Base-by-base conservation (phyloP, 345 rosid species). In the Brassica rapa region DNA sequence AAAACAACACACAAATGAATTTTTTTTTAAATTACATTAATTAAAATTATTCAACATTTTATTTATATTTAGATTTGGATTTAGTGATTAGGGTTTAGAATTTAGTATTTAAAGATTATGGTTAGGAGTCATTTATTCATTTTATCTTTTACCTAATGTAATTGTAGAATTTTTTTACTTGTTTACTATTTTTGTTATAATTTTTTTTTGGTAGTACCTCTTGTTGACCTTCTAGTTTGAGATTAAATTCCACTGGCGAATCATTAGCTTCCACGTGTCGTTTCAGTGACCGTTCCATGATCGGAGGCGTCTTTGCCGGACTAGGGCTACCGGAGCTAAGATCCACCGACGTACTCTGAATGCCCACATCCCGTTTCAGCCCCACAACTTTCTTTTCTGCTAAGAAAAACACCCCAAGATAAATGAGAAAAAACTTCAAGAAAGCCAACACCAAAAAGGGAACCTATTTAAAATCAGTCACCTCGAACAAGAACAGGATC, bases 251-350 rank as follows among this genome's bases (percentile, higher is more conserved):
- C 29, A 59, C 61, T 0, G 73, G 70, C 70, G 93, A 86, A 33
- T 88, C 93, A 74, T 71, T 86, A 62, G 65, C 81, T 77, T 78
- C 88, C 75, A 81, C 79, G 65, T 78, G 91, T 61, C 90, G 77
- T 66, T 79, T 85, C 35, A 86, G 68, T 2, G 85, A 74, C 55
- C 85, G 73, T 82, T 92, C 95, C 12, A 62, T 73, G 66, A 90
- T 85, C 21, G 94, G 77, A 72, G 98, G 97, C 10, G 98, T 91
- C n/a, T 90, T 86, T 35, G 91, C 77, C 27, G 97, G 96, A 86
- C 91, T 93, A 10, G 87, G 85, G 19, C 92, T 87, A 6, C 84
- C 76, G 37, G 90, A 88, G 70, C 89, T 86, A 72, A 81, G 77
- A 16, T 85, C 88, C 35, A 82, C 84, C 10, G 86, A 84, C 63